A percentile compares a stretch with the other conserved stretches of the same genome.
Conservation (phyloP, 2,329 filamentous ascomycete genomes). For the Lachnellula occidentalis region DNA sequence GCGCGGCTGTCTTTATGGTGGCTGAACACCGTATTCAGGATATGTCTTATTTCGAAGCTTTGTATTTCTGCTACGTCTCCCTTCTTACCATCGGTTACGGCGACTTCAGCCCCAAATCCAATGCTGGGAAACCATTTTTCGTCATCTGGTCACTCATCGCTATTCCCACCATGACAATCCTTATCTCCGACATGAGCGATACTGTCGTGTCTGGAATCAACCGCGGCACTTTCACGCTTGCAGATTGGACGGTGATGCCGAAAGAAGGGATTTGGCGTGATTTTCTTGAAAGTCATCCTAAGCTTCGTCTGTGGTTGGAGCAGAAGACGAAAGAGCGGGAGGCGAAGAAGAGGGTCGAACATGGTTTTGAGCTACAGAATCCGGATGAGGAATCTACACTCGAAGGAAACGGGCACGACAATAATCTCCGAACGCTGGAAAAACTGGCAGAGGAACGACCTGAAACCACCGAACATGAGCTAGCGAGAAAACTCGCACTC, state of each 20-base stretch:
- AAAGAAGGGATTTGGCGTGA: constrained; percentile 50
- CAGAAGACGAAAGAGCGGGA: constrained; percentile 35
- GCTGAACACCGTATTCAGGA: constrained; percentile 48
- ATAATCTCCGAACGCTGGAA: constrained; percentile 26
- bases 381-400: constrained; percentile 26
- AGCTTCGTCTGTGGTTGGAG: constrained; percentile 35
- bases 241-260: constrained; percentile 62
- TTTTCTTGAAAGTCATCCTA: constrained; percentile 44
- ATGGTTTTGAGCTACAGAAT: constrained; percentile 29
- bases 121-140: constrained; percentile 63
- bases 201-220: constrained; percentile 61
- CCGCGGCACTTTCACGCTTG: constrained; percentile 52
- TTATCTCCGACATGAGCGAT: constrained; percentile 58
- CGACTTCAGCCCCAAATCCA: constrained; percentile 57
- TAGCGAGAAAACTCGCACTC: constrained; percentile 50
- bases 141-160: constrained; percentile 65
- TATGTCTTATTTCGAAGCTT: constrained; percentile 56
- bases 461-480: constrained; percentile 38
- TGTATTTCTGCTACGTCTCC: constrained; percentile 67
- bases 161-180: constrained; percentile 64
- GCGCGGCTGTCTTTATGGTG: constrained; percentile 59
- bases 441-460: constrained; percentile 36
- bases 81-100: constrained; percentile 67
- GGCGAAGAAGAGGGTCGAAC: constrained; percentile 37
- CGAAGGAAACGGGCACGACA: constrained; percentile 3